Conservation (phyloP, 805 yeast species). For the Hanseniaspora hatyaiensis region DNA sequence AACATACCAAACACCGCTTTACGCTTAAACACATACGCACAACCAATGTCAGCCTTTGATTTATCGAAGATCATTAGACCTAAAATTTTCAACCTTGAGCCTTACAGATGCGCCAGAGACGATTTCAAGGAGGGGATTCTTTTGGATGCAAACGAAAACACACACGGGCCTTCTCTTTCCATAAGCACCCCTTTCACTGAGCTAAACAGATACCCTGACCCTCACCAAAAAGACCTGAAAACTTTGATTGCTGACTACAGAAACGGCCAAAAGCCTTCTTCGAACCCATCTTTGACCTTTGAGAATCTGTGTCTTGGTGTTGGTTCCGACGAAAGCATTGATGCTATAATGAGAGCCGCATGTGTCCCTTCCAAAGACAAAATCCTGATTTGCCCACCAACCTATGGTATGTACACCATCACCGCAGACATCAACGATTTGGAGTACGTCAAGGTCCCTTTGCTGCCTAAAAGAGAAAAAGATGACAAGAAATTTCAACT, state of each 20-base stretch:
- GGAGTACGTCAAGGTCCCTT: constrained; percentile 60
- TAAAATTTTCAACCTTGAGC: constrained; percentile 69
- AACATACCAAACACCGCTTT: too few species aligned
- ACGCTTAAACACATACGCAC: too few species aligned
- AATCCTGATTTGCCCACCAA: constrained; percentile 80
- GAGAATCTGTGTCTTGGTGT: constrained; percentile 85
- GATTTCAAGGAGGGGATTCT: constrained; percentile 81
- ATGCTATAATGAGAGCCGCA: constrained; percentile 70
- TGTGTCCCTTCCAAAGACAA: constrained; percentile 77
- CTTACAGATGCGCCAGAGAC: constrained; percentile 94
- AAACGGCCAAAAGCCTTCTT: constrained; percentile 30
- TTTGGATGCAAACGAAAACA: constrained; percentile 91
- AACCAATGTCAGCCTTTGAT: constrained; percentile 20
- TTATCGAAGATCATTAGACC: constrained; percentile 53
- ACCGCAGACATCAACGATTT: constrained; percentile 87
- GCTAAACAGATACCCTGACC: constrained; percentile 91
- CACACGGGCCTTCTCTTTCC: constrained; percentile 72
- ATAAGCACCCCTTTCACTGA: constrained; percentile 41
- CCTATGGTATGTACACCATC: constrained; percentile 93
- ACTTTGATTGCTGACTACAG: constrained; percentile 59
- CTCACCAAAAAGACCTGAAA: constrained; percentile 76
- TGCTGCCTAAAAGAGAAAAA: constrained; percentile 25
- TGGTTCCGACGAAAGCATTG: constrained; percentile 94
- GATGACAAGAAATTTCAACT: constrained; percentile 55
- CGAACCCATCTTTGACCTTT: constrained; percentile 33